Evolutionary conservation across 2,329 filamentous ascomycete genomes (phyloP), one percentile per base, ranked within the genome.

Genomic region (Clathrospora elynae): DNA sequence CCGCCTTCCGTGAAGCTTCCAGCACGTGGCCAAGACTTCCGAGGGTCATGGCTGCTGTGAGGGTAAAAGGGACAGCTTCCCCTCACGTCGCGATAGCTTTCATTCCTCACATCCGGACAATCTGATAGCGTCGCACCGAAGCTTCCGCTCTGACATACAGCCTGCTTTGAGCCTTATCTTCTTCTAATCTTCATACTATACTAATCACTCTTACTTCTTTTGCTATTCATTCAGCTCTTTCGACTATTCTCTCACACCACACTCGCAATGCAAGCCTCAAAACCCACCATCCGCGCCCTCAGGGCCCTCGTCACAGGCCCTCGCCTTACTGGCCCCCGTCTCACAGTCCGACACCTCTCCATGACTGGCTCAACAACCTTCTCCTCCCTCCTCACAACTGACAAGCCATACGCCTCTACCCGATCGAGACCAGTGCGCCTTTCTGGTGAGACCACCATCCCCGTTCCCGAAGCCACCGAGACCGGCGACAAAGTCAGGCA

Each of bases 331-430:
- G 50, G 72, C 67, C 51, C 59, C 74, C 42, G 64, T 70, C 57
- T 61, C 60, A 33, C 25, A 61, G 71, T 64, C 55, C 81, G 82
- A 54, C 66, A 68, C 42, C 75, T 84, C 35, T 78, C 80, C 70
- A 82, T 84, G 72, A 84, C 82, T 23, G 81, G 81, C 40, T 77
- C 78, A 25, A 74, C 80, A 18, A 80, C 80, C 35, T 81, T 77
- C 48, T 73, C 71, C 59, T 80, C 71, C 53, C 73, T 64, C 59
- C 70, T 73, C 68, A 76, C 58, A 63, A 67, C 74, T 20, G 79
- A 81, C 55, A 77, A 77, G 56, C 72, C 77, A 7, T 46, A 46
- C 12, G 73, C 74, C 28, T 61, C 75, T 42, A 46, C 49, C 44
- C 37, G 46, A 12, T 11, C 30, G 0, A 78, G 79, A 45, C 70